These are phyloP conservation scores for Boletus edulis DNA, from an alignment of 768 basidiomycete species.

Conservation along the genomic window DNA sequence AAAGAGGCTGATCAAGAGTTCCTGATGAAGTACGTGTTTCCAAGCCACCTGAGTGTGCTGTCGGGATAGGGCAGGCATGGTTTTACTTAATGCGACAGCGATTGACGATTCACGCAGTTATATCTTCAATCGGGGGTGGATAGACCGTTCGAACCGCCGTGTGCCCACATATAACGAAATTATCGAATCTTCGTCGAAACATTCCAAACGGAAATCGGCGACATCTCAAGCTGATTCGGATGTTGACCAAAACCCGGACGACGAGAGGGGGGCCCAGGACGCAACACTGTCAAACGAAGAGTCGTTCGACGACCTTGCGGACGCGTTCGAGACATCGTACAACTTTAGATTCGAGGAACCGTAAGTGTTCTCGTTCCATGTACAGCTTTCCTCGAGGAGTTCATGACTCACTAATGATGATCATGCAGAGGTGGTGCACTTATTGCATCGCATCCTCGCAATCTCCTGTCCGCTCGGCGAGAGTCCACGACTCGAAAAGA, in stretches of 20 bases:
- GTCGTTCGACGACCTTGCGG: constrained; percentile 87
- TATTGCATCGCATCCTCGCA: constrained; percentile 77
- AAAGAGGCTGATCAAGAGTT: constrained; percentile 82
- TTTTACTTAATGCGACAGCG: background rate
- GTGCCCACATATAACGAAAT: constrained; percentile 88
- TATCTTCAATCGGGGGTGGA: constrained; percentile 97
- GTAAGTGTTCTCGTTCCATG: constrained; percentile 44
- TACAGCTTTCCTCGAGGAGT: background rate
- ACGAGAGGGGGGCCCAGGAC: constrained; percentile 29
- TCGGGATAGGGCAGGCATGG: background rate
- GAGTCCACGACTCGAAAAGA: constrained; percentile 79
- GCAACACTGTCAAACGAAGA: constrained; percentile 54
- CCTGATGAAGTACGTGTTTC: constrained; percentile 71
- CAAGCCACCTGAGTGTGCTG: background rate
- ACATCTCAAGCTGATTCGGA: constrained; percentile 15
- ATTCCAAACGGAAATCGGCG: constrained; percentile 20
- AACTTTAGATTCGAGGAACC: constrained; percentile 98
- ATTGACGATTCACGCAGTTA: constrained; percentile 53
- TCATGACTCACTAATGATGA: background rate
- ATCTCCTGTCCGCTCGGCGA: constrained; percentile 63
- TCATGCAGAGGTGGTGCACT: constrained; percentile 56
- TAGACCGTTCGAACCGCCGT: constrained; percentile 71
- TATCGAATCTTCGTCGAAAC: constrained; percentile 40
- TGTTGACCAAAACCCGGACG: constrained; percentile 1
- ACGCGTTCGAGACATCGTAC: constrained; percentile 93